phyloP scores from a whole-genome alignment of 2,329 filamentous ascomycete species.

The Hypocrella siamensis region DNA sequence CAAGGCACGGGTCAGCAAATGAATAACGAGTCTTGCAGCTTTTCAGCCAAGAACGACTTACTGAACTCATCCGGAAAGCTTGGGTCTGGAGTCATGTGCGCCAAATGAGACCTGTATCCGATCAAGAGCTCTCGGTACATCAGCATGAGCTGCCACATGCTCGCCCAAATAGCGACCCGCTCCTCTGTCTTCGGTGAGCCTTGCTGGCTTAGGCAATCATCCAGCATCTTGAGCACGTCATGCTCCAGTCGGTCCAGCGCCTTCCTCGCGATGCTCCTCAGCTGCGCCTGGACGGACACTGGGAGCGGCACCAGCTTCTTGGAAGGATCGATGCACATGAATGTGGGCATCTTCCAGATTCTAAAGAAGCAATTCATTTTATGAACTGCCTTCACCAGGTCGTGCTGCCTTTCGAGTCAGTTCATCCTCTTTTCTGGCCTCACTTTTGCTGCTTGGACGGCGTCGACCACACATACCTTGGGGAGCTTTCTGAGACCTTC shows the following conservation, averaged over 20 bases:
- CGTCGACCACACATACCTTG: conserved; percentile 15
- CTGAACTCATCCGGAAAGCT: conserved; percentile 9
- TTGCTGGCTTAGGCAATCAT: conserved; percentile 21
- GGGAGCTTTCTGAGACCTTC: conserved; percentile 18
- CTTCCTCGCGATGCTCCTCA: conserved; percentile 22
- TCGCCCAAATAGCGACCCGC: conserved; percentile 29
- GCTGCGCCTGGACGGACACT: conserved; percentile 22
- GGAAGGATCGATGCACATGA: conserved; percentile 23
- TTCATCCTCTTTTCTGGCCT: too few species aligned
- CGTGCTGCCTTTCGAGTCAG: conserved; percentile 18
- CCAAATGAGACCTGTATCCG: conserved; percentile 14
- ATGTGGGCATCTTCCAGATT: conserved; percentile 28
- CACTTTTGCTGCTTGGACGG: too few species aligned
- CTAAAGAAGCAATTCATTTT: conserved; percentile 33
- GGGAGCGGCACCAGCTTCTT: conserved; percentile 21
- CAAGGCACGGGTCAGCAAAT: neutral
- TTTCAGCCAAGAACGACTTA: conserved; percentile 1
- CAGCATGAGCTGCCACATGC: conserved; percentile 32
- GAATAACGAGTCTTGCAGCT: neutral
- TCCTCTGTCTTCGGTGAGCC: conserved; percentile 21
- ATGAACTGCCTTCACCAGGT: conserved; percentile 26
- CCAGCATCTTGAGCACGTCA: conserved; percentile 23
- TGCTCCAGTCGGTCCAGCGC: conserved; percentile 20
- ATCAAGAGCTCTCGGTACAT: conserved; percentile 28
- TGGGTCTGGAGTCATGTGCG: conserved; percentile 8